phyloP scores from a whole-genome alignment of 805 yeast species.

The Suhomyces sp. region DNA sequence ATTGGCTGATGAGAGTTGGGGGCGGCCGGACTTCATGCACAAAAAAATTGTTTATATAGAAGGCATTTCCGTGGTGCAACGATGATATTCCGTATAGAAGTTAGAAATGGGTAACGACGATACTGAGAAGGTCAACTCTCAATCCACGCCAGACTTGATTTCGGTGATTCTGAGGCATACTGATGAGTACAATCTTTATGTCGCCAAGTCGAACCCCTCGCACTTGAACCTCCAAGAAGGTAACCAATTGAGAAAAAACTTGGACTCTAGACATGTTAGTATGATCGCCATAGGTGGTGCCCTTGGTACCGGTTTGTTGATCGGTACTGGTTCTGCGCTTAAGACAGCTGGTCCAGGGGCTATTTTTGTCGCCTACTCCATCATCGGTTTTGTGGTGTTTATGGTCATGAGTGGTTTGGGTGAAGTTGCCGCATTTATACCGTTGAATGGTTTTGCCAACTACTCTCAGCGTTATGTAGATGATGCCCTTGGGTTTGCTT shows the following conservation, averaged over 20 bases:
- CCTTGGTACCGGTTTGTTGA: slow-evolving; percentile 74
- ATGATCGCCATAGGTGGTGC: slow-evolving; percentile 86
- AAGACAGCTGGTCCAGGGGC: slow-evolving; percentile 70
- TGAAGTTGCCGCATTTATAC: slow-evolving; percentile 66
- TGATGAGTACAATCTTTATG: slow-evolving; percentile 46
- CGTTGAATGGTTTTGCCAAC: slow-evolving; percentile 65
- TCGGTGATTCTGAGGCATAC: slow-evolving; percentile 42
- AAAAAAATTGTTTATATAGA: background rate
- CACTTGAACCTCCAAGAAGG: slow-evolving; percentile 29
- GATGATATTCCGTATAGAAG: background rate
- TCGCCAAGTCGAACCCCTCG: slow-evolving; percentile 44
- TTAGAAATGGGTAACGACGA: slow-evolving; percentile 5
- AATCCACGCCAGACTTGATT: slow-evolving; percentile 17
- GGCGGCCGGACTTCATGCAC: background rate
- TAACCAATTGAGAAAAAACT: slow-evolving; percentile 20
- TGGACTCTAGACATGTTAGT: slow-evolving; percentile 58
- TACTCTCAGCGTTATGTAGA: slow-evolving; percentile 64
- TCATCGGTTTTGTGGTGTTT: slow-evolving; percentile 70
- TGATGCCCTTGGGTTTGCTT: slow-evolving; percentile 64
- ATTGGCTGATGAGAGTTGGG: background rate
- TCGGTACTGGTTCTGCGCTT: slow-evolving; percentile 72
- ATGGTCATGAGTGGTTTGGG: slow-evolving; percentile 68
- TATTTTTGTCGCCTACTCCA: slow-evolving; percentile 59
- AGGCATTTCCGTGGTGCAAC: background rate
- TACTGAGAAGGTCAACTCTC: slow-evolving; percentile 14